Percentiles rank a stretch among this genome's conserved stretches.
Conservation (phyloP, 2,329 filamentous ascomycete species). For the Aspergillus pseudonomiae region DNA sequence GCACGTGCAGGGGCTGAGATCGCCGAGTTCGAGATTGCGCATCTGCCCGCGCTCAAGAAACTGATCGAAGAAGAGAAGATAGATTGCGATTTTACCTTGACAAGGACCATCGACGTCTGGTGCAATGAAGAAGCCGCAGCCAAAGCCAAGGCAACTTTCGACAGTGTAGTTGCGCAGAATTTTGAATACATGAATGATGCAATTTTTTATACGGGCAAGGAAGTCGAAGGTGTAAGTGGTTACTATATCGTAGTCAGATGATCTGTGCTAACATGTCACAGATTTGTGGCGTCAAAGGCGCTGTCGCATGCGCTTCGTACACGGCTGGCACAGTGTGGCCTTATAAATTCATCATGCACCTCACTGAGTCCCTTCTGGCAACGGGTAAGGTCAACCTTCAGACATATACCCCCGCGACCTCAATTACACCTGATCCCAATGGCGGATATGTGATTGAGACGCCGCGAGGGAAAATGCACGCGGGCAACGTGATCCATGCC, state of each 20-base stretch:
- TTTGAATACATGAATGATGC: slow-evolving; percentile 36
- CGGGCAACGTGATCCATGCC: slow-evolving; percentile 72
- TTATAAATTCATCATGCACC: slow-evolving; percentile 76
- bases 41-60: slow-evolving; percentile 43
- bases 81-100: slow-evolving; percentile 47
- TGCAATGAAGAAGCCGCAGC: slow-evolving; percentile 36
- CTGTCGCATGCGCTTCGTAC: slow-evolving; percentile 36
- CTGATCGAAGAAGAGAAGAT: slow-evolving; percentile 46
- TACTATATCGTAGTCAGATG: slow-evolving; percentile 3
- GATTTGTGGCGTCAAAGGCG: slow-evolving; percentile 44
- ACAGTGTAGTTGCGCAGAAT: slow-evolving; percentile 29
- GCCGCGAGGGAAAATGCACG: slow-evolving; percentile 63
- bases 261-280: slow-evolving; percentile 4
- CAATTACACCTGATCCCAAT: slow-evolving; percentile 47
- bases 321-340: slow-evolving; percentile 53
- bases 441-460: slow-evolving; percentile 59
- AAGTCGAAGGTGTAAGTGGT: slow-evolving; percentile 33
- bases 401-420: slow-evolving; percentile 52
- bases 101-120: slow-evolving; percentile 44
- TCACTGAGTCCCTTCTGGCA: slow-evolving; percentile 65
- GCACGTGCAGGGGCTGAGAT: slow-evolving; percentile 40
- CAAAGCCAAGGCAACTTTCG: slow-evolving; percentile 26
- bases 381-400: slow-evolving; percentile 55
- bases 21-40: slow-evolving; percentile 43
- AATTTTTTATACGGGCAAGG: slow-evolving; percentile 25